These are phyloP conservation scores for Echinochloa phyllopogon DNA, from an alignment of 176 grass and related monocot genomes.

Conservation along the genomic window DNA sequence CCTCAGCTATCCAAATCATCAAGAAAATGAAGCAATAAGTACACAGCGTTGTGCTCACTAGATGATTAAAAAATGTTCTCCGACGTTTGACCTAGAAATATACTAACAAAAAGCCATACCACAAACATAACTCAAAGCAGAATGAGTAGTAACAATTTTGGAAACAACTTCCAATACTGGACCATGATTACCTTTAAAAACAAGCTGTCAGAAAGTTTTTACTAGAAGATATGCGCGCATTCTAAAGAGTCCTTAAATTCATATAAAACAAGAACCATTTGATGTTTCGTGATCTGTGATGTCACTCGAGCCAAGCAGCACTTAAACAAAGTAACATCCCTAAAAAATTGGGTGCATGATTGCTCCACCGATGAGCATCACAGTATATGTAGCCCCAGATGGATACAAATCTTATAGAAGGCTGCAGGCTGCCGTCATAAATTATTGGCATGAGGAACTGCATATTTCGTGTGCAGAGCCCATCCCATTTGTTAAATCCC, in stretches of 20 bases:
- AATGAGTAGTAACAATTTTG: background rate
- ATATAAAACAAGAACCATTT: constrained; percentile 22
- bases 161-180: background rate
- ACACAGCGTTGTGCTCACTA: background rate
- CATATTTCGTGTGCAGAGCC: constrained; percentile 43
- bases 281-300: constrained; percentile 13
- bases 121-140: background rate
- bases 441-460: constrained; percentile 42
- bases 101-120: constrained; percentile 1
- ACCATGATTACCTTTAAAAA: background rate
- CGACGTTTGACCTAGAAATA: constrained; percentile 4
- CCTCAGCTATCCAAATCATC: background rate
- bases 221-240: background rate
- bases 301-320: constrained; percentile 25
- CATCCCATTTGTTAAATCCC: constrained; percentile 47
- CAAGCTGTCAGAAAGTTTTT: background rate
- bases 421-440: constrained; percentile 36
- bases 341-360: constrained; percentile 1
- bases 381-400: constrained; percentile 14
- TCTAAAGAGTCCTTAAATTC: background rate
- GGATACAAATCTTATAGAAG: constrained; percentile 27
- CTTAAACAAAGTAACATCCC: constrained; percentile 26
- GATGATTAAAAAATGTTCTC: background rate
- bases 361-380: constrained; percentile 4
- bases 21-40: constrained; percentile 3